Percentiles rank a stretch among this genome's conserved stretches.
Evolutionary conservation across 2,329 filamentous ascomycete genomes (phyloP).

Genomic region (Moelleriella libera): DNA sequence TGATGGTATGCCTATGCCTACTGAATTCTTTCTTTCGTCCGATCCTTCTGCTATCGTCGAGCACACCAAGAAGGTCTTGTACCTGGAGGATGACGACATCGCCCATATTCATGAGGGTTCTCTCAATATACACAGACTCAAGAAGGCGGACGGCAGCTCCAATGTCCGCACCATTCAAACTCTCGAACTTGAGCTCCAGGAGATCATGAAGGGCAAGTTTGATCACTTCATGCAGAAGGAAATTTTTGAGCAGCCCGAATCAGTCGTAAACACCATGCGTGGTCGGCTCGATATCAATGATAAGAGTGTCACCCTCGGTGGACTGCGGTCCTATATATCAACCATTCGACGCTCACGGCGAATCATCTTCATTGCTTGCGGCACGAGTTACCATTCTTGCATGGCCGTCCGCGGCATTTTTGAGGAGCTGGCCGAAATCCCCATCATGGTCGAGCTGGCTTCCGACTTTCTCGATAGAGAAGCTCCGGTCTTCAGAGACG

Average conservation of each 20-base stretch:
- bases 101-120: conserved; percentile 98
- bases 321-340: conserved; percentile 86
- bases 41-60: conserved; percentile 97
- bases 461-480: conserved; percentile 96
- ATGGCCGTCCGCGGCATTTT: conserved; percentile 98
- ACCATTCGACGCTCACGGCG: conserved; percentile 94
- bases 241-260: conserved; percentile 99
- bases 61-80: conserved; percentile 99
- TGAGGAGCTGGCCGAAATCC: conserved; percentile 95
- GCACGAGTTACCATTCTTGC: conserved; percentile 96
- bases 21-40: conserved; percentile 98
- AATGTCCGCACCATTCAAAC: conserved; percentile 98
- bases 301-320: conserved; percentile 91
- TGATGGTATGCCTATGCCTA: conserved; percentile 93
- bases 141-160: conserved; percentile 91
- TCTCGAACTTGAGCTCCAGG: conserved; percentile 94
- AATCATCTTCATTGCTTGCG: conserved; percentile 98
- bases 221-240: conserved; percentile 99
- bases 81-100: conserved; percentile 98
- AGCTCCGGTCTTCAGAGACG: conserved; percentile 96
- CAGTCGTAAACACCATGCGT: conserved; percentile 99
- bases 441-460: conserved; percentile 89
- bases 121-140: conserved; percentile 95
- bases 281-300: conserved; percentile 88
- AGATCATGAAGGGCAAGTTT: conserved; percentile 99